A percentile compares a stretch with the other conserved stretches of the same genome.
Evolutionary conservation across 257 asterid genomes (phyloP).

Genomic region (Lycium ferocissimum): DNA sequence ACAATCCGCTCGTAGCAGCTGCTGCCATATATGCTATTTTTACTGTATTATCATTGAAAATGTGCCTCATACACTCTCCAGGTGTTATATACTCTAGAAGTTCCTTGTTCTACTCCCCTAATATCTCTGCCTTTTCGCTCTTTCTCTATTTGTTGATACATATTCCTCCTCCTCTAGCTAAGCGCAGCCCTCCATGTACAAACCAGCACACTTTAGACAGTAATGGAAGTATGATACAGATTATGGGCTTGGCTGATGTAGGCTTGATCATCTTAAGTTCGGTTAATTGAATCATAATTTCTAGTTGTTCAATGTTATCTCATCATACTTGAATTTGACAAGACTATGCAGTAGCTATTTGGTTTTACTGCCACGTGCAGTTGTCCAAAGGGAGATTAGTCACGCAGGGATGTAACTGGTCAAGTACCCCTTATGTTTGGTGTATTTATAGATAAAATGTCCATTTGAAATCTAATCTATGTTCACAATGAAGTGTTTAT

Average conservation of each 20-base stretch:
- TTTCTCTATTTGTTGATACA: neutral
- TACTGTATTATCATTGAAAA: neutral
- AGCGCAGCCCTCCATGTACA: neutral
- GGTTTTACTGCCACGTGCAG: neutral
- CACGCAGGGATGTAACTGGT: neutral
- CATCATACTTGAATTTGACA: neutral
- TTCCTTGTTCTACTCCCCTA: conserved; percentile 9
- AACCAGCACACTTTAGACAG: neutral
- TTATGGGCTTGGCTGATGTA: conserved; percentile 1
- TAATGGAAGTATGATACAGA: neutral
- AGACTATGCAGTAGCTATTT: conserved; percentile 8
- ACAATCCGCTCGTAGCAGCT: neutral
- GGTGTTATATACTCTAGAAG: neutral
- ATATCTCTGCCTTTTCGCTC: neutral
- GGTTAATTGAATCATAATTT: neutral
- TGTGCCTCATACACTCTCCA: neutral
- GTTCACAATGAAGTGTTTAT: neutral
- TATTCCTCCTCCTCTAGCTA: neutral
- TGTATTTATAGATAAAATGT: neutral
- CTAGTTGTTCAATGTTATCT: conserved; percentile 18
- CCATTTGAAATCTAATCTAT: neutral
- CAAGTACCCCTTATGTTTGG: neutral
- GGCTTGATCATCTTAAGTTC: conserved; percentile 10
- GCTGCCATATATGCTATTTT: neutral
- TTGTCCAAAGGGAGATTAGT: neutral